Percentiles rank a stretch among this genome's conserved stretches.
Conservation (phyloP, 306 rosid species). For the Gastrolobium villosum region DNA sequence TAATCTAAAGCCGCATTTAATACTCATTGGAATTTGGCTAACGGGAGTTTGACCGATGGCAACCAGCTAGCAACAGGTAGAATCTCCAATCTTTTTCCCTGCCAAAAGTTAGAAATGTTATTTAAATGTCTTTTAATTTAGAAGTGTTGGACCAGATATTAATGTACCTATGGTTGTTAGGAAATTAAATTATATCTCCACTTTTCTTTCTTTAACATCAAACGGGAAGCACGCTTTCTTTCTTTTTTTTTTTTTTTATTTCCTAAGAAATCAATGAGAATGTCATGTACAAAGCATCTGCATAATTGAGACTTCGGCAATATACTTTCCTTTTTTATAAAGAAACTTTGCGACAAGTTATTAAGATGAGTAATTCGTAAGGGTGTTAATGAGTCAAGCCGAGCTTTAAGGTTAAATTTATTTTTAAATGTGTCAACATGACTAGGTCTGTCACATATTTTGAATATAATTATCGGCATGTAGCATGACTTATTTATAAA, state of each 20-base stretch:
- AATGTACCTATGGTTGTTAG: background rate
- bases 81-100: slow-evolving; percentile 12
- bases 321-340: background rate
- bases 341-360: background rate
- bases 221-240: background rate
- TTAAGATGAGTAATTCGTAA: background rate
- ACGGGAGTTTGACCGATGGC: slow-evolving; percentile 14
- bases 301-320: slow-evolving; percentile 34
- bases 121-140: background rate
- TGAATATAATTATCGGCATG: too few relatives aligned
- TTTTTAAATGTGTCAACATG: too few relatives aligned
- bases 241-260: background rate
- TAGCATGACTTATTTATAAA: too few relatives aligned
- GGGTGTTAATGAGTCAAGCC: too few relatives aligned
- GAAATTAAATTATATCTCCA: background rate
- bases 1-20: too few relatives aligned
- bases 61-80: slow-evolving; percentile 28
- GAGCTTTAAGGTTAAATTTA: too few relatives aligned
- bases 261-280: slow-evolving; percentile 25
- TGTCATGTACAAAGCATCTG: slow-evolving; percentile 26
- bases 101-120: background rate
- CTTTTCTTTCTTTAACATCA: background rate
- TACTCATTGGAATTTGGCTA: background rate
- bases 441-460: too few relatives aligned
- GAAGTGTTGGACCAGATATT: background rate